Base-by-base conservation (phyloP, 257 asterid species). In the Solanum microdontum region DNA sequence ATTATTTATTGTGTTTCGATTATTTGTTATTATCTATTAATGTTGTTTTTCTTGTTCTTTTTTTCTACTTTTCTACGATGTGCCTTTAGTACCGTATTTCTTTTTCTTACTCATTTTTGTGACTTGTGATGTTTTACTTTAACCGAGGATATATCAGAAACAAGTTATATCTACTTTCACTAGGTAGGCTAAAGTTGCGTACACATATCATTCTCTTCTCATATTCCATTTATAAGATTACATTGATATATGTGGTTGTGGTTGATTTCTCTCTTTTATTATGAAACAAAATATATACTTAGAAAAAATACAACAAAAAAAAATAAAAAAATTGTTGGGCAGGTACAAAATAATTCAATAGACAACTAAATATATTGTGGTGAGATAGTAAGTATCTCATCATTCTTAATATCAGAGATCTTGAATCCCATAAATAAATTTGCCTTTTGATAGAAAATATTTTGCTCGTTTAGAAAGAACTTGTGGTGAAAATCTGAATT, bases 361-460 rank as follows among this genome's bases (percentile, higher is more conserved):
- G 7, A 64, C 7, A 0, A 64, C 7, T n/a, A 64, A 64, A n/a
- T 26, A 10, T 64, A 4, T 64, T 64, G 7, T 24, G 33, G 4
- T 64, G 32, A n/a, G 6, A 64, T 24, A 11, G 32, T 64, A 64
- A 60, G 2, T 21, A 64, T 8, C 17, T 24, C 7, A 1, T 64
- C 17, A 11, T 64, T 11, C 32, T 4, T n/a, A 64, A 64, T 11
- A 10, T 51, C 9, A 64, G 8, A n/a, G 6, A 64, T n/a, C 7
- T 9, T n/a, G 8, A n/a, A 64, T 64, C 7, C 7, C 4, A n/a
- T n/a, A 64, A 64, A n/a, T 64, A 64, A 11, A 64, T 4, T 4
- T 5, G 15, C 1, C 32, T 62, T 39, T 64, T n/a, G 5, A n/a
- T n/a, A 11, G 0, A 10, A 23, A 21, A n/a, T 0, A 64, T 5